phyloP scores from a whole-genome alignment of 495 filamentous ascomycete genomes.

The Hypoxylon lenormandii region DNA sequence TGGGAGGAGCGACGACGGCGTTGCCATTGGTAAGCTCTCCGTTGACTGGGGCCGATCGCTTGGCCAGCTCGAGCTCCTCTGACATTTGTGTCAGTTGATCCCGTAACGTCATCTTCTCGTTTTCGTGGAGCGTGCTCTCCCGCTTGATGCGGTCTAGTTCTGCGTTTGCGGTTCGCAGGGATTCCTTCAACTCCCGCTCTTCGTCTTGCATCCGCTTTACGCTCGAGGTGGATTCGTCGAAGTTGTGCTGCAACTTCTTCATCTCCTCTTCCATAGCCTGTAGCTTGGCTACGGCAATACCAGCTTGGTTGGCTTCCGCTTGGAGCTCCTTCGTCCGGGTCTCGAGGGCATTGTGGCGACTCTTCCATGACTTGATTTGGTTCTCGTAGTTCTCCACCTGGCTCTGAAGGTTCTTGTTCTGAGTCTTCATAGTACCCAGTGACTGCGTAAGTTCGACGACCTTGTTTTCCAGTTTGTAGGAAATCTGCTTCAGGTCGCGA shows the following conservation, averaged over 20 bases:
- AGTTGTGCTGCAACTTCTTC: constrained; percentile 85
- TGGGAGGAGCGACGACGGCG: constrained; percentile 65
- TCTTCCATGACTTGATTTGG: constrained; percentile 94
- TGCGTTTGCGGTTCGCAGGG: constrained; percentile 76
- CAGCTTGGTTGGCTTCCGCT: constrained; percentile 94
- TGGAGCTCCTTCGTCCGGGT: constrained; percentile 91
- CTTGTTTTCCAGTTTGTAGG: constrained; percentile 99
- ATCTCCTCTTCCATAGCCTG: constrained; percentile 92
- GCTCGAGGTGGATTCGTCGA: constrained; percentile 85
- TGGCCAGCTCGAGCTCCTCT: constrained; percentile 89
- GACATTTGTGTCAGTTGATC: constrained; percentile 90
- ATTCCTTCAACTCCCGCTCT: constrained; percentile 82
- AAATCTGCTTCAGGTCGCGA: constrained; percentile 97
- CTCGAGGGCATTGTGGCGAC: constrained; percentile 89
- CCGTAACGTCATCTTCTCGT: constrained; percentile 82
- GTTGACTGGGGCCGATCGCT: constrained; percentile 70
- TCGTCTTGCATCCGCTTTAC: constrained; percentile 95
- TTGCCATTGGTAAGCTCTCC: constrained; percentile 80
- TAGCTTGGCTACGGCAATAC: constrained; percentile 89
- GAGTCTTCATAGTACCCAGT: constrained; percentile 86
- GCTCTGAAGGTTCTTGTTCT: constrained; percentile 87
- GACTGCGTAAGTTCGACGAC: constrained; percentile 97
- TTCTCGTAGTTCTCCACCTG: constrained; percentile 97
- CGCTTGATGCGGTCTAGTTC: constrained; percentile 81
- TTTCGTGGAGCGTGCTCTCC: constrained; percentile 76